Evolutionary conservation across 2,329 filamentous ascomycete genomes (phyloP).

Genomic region (Alternaria hordeiaustralica): DNA sequence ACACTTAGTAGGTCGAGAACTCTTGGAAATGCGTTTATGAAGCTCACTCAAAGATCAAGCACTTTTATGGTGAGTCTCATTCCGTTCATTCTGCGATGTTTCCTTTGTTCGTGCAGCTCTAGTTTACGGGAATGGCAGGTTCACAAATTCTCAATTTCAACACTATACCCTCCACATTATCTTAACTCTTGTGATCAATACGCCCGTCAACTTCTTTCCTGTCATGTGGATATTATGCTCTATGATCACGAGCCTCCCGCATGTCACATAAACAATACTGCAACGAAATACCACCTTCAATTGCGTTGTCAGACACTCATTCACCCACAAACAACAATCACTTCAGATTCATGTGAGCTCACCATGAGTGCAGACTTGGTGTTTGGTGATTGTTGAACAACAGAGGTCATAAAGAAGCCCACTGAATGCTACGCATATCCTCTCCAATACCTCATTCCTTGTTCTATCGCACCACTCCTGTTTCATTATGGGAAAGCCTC

Average conservation of each 20-base stretch:
- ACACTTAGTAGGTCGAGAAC: background rate
- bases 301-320: background rate
- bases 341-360: background rate
- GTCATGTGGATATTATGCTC: background rate
- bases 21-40: too few relatives aligned
- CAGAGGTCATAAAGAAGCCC: background rate
- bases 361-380: background rate
- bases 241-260: background rate
- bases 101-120: background rate
- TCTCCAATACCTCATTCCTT: background rate
- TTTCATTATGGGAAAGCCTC: background rate
- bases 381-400: background rate
- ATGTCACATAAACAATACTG: background rate
- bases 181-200: background rate
- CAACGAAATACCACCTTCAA: background rate
- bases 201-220: background rate
- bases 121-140: background rate
- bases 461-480: background rate
- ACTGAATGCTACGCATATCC: background rate
- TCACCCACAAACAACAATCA: background rate
- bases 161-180: background rate
- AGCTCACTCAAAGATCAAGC: background rate
- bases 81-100: background rate
- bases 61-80: background rate
- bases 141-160: background rate